Conservation (phyloP, 495 filamentous ascomycete genomes). For the Podospora fimiseda region DNA sequence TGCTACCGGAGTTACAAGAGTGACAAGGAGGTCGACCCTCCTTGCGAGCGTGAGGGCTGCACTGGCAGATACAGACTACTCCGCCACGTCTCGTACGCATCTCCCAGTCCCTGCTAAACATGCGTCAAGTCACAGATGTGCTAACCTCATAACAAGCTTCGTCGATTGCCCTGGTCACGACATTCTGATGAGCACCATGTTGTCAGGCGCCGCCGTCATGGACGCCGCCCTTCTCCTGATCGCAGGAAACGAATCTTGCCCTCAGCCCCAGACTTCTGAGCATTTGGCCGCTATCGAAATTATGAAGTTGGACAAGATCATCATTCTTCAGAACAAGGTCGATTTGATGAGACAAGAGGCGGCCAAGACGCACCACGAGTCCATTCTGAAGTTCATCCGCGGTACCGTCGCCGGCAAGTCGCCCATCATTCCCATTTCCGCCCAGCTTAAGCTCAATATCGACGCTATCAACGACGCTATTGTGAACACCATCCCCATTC, state of each 20-base stretch:
- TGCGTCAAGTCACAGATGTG: background rate
- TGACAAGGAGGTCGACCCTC: slow-evolving; percentile 93
- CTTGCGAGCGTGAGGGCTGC: slow-evolving; percentile 91
- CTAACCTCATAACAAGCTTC: slow-evolving; percentile 42
- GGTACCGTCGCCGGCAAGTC: slow-evolving; percentile 95
- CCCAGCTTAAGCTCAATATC: slow-evolving; percentile 99
- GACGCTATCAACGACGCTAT: slow-evolving; percentile 95
- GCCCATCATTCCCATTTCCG: slow-evolving; percentile 95
- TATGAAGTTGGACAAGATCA: slow-evolving; percentile 97
- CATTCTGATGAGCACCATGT: slow-evolving; percentile 99
- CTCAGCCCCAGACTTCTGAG: slow-evolving; percentile 98
- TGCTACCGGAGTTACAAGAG: slow-evolving; percentile 98
- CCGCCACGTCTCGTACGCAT: slow-evolving; percentile 78
- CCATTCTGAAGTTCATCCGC: slow-evolving; percentile 94
- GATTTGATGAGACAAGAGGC: slow-evolving; percentile 93
- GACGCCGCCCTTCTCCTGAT: slow-evolving; percentile 94
- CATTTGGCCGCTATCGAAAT: slow-evolving; percentile 98
- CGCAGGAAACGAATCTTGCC: slow-evolving; percentile 97
- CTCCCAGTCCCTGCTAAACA: background rate
- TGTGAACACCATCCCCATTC: slow-evolving; percentile 87
- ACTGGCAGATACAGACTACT: slow-evolving; percentile 73
- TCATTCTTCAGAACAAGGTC: slow-evolving; percentile 99
- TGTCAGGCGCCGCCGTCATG: slow-evolving; percentile 99
- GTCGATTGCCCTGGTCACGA: slow-evolving; percentile 99
- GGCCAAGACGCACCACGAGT: slow-evolving; percentile 87